phyloP scores from a whole-genome alignment of 1,284 basidiomycete genomes.

The Boletus semigastroideus region DNA sequence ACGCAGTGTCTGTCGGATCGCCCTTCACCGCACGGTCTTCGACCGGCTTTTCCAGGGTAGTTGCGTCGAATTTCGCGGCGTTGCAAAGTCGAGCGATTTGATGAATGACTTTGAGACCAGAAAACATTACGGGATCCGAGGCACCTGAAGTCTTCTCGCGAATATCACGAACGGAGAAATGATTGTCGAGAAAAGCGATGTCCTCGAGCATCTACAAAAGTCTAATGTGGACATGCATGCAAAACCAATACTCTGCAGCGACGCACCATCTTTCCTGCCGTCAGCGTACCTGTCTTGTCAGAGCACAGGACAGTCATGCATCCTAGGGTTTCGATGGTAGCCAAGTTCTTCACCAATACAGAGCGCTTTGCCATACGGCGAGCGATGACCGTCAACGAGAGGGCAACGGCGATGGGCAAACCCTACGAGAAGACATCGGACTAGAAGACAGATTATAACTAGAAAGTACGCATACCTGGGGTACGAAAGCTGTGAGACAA shows the following conservation, averaged over 20 bases:
- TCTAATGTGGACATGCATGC: neutral
- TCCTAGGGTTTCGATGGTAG: slow-evolving; percentile 61
- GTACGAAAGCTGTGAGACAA: slow-evolving; percentile 48
- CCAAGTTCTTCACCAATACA: slow-evolving; percentile 57
- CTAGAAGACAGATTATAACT: neutral
- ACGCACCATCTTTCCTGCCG: slow-evolving; percentile 39
- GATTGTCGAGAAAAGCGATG: slow-evolving; percentile 41
- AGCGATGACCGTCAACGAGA: slow-evolving; percentile 50
- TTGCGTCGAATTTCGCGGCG: slow-evolving; percentile 52
- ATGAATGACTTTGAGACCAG: slow-evolving; percentile 36
- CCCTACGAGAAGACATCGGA: slow-evolving; percentile 30
- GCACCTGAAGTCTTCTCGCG: slow-evolving; percentile 12
- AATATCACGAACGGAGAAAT: slow-evolving; percentile 30
- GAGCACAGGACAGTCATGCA: slow-evolving; percentile 57
- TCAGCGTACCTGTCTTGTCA: slow-evolving; percentile 53
- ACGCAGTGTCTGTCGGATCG: slow-evolving; percentile 63
- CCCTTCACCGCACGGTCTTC: slow-evolving; percentile 51
- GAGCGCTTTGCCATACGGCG: slow-evolving; percentile 49
- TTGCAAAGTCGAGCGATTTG: slow-evolving; percentile 58
- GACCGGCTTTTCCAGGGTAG: slow-evolving; percentile 35
- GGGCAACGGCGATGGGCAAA: slow-evolving; percentile 47
- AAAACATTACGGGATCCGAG: slow-evolving; percentile 5
- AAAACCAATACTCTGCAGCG: neutral
- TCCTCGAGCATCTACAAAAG: slow-evolving; percentile 39
- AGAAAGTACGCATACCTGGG: slow-evolving; percentile 33